These are phyloP conservation scores for Solanum sitiens DNA, from an alignment of 257 asterid genomes.

Conservation along the genomic window DNA sequence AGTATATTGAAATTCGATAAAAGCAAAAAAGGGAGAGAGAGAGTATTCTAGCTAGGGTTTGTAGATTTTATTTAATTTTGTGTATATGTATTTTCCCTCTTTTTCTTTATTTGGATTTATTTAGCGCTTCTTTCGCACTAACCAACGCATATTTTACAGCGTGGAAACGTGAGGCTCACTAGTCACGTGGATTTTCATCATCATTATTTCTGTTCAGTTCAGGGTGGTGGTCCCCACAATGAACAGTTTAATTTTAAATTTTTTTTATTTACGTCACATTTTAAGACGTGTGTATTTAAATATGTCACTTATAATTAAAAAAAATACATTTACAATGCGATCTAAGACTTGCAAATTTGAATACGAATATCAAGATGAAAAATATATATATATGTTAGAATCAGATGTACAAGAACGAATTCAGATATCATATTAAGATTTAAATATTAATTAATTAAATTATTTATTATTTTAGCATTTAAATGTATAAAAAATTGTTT, in stretches of 20 bases:
- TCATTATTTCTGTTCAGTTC: not conserved
- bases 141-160: conserved; percentile 10
- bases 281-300: too few species aligned
- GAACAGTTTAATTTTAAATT: not conserved
- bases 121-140: not conserved
- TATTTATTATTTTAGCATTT: not conserved
- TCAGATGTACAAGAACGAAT: too few species aligned
- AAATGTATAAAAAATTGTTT: too few species aligned
- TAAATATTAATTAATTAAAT: too few species aligned
- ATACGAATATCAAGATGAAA: too few species aligned
- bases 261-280: not conserved
- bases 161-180: not conserved
- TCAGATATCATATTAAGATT: not conserved
- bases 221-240: not conserved
- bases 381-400: too few species aligned
- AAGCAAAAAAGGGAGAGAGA: not conserved
- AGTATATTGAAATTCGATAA: not conserved
- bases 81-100: not conserved
- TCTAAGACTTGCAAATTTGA: too few species aligned
- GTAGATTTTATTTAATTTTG: not conserved
- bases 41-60: not conserved
- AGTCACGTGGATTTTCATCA: not conserved
- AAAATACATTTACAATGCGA: too few species aligned
- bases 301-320: too few species aligned
- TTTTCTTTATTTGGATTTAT: not conserved